A percentile compares a stretch with the other conserved stretches of the same genome.
Evolutionary conservation across 305 asterid species (phyloP).

Genomic region (Nicotiana rustica): DNA sequence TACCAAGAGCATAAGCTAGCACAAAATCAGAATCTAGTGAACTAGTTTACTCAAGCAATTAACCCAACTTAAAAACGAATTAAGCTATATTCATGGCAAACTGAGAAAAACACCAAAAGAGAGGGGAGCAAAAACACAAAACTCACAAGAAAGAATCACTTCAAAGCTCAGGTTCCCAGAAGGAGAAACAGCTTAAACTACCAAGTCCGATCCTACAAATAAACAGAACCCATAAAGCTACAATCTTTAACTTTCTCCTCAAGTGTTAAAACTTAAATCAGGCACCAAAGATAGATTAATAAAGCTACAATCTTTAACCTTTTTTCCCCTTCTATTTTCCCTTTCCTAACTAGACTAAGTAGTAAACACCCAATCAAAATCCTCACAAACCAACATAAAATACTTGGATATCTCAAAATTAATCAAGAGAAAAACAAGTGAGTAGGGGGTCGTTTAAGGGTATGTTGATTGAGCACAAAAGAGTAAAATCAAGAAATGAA

Average conservation of each 20-base stretch:
- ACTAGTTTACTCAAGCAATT: constrained; percentile 14
- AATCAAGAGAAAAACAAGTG: too few relatives aligned
- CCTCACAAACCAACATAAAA: too few relatives aligned
- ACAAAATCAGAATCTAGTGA: not conserved
- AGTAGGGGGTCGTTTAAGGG: too few relatives aligned
- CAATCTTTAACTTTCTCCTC: constrained; percentile 15
- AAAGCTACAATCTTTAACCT: constrained; percentile 55
- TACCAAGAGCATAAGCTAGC: not conserved
- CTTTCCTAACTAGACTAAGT: too few relatives aligned
- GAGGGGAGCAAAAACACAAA: constrained; percentile 35
- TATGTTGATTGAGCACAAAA: not conserved
- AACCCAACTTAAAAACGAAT: not conserved
- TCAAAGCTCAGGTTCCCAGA: constrained; percentile 17
- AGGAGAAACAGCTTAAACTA: constrained; percentile 34
- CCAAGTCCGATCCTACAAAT: constrained; percentile 50
- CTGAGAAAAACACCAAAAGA: constrained; percentile 41
- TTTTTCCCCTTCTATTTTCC: not conserved
- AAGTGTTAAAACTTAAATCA: constrained; percentile 34
- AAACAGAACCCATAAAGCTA: constrained; percentile 37
- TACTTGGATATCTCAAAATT: too few relatives aligned
- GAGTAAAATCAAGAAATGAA: not conserved
- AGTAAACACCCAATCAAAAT: too few relatives aligned
- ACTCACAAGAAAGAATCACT: constrained; percentile 22
- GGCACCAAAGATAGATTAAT: constrained; percentile 45
- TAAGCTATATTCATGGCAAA: not conserved